Percentiles rank a stretch among this genome's conserved stretches.
Evolutionary conservation across 495 filamentous ascomycete species (phyloP).

Genomic region (Talaromyces ruber): DNA sequence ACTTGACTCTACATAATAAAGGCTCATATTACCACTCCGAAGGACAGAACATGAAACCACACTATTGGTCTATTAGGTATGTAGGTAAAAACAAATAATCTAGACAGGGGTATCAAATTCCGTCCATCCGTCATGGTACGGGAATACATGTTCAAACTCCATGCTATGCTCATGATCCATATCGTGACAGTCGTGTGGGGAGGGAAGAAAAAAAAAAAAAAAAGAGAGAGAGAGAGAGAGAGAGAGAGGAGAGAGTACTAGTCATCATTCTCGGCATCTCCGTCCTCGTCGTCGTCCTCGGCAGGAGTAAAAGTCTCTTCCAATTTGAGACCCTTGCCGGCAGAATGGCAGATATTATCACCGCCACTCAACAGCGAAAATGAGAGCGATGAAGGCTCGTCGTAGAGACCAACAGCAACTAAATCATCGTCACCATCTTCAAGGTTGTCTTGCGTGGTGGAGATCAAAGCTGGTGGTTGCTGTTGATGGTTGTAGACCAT

Average conservation of each 20-base stretch:
- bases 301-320: conserved; percentile 79
- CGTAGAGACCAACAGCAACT: conserved; percentile 79
- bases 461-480: neutral
- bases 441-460: neutral
- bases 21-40: too few relatives aligned
- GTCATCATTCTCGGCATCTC: conserved; percentile 33
- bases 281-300: conserved; percentile 51
- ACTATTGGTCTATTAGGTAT: neutral
- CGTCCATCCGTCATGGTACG: neutral
- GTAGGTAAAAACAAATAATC: neutral
- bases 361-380: conserved; percentile 34
- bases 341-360: conserved; percentile 17
- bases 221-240: neutral
- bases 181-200: neutral
- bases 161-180: neutral
- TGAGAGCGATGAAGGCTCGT: conserved; percentile 44
- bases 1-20: neutral
- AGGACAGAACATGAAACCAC: neutral
- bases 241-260: conserved; percentile 6
- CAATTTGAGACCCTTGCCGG: conserved; percentile 70
- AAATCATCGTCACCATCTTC: conserved; percentile 56
- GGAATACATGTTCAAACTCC: neutral
- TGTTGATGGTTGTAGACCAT: conserved; percentile 30
- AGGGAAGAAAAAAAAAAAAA: neutral
- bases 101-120: conserved; percentile 1